A percentile compares a stretch with the other conserved stretches of the same genome.
phyloP scores from a whole-genome alignment of 805 yeast species.

The Priceomyces haplophilus region DNA sequence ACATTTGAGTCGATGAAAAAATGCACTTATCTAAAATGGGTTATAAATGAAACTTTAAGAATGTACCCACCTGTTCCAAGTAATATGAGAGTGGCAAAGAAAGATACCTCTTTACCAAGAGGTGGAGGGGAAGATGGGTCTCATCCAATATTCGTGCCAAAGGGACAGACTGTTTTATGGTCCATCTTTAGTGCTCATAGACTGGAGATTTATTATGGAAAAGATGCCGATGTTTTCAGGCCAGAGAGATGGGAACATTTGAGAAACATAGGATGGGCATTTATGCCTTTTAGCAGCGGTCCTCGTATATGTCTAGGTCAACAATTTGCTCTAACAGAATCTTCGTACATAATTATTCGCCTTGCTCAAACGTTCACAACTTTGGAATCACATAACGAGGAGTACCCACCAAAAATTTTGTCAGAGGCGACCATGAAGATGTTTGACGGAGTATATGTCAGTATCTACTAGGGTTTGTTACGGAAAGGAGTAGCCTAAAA shows the following conservation, averaged over 20 bases:
- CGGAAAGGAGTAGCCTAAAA: no score
- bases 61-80: conserved; percentile 51
- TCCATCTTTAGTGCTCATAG: conserved; percentile 44
- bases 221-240: conserved; percentile 27
- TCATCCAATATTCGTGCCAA: conserved; percentile 40
- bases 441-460: conserved; percentile 17
- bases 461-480: neutral
- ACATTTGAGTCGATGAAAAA: conserved; percentile 49
- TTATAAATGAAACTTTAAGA: conserved; percentile 47
- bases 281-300: conserved; percentile 36
- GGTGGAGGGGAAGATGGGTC: conserved; percentile 45
- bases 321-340: conserved; percentile 38
- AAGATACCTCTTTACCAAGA: conserved; percentile 46
- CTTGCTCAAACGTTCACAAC: conserved; percentile 29
- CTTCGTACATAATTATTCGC: conserved; percentile 27
- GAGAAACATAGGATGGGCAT: conserved; percentile 33
- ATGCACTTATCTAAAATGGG: conserved; percentile 44
- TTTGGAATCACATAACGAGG: conserved; percentile 12
- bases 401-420: conserved; percentile 26
- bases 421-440: conserved; percentile 29
- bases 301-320: conserved; percentile 40
- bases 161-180: conserved; percentile 44
- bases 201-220: conserved; percentile 24
- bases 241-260: conserved; percentile 32
- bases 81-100: conserved; percentile 44